Conservation (phyloP, 2,329 filamentous ascomycete genomes). For the Hypomyces perniciosus region DNA sequence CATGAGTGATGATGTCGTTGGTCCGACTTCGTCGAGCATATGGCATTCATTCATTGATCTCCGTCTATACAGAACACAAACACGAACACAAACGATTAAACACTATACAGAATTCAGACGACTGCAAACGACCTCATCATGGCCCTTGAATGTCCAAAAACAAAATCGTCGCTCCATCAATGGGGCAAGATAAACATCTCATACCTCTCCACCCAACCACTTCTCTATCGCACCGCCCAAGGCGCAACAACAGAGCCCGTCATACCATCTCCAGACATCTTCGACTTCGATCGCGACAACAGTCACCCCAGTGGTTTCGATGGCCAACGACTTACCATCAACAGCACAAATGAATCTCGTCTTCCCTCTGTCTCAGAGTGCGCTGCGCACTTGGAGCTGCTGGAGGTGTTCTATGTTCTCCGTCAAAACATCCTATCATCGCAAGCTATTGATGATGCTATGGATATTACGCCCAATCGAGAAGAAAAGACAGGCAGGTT, state of each 20-base stretch:
- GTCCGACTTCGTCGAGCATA: too few species aligned
- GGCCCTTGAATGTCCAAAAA: not conserved
- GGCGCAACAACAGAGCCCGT: not conserved
- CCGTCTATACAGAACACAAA: too few species aligned
- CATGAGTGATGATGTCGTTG: too few species aligned
- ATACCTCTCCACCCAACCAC: not conserved
- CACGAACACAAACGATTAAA: too few species aligned
- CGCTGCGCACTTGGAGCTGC: constrained; percentile 53
- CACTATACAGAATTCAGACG: not conserved
- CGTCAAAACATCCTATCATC: constrained; percentile 26
- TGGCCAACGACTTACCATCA: not conserved
- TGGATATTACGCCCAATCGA: constrained; percentile 14
- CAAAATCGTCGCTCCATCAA: not conserved
- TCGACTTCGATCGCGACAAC: not conserved
- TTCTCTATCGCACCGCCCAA: not conserved
- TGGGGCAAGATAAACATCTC: not conserved
- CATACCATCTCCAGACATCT: constrained; percentile 7
- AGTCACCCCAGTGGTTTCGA: not conserved
- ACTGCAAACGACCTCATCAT: not conserved
- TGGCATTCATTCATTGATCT: too few species aligned
- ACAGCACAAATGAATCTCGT: not conserved
- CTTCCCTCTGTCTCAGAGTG: constrained; percentile 29
- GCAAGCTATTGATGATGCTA: constrained; percentile 13
- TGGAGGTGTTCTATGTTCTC: constrained; percentile 52
- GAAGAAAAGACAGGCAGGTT: constrained; percentile 12